Base-by-base conservation (phyloP, 1,284 basidiomycete genomes). In the Cutaneotrichosporon sp. region DNA sequence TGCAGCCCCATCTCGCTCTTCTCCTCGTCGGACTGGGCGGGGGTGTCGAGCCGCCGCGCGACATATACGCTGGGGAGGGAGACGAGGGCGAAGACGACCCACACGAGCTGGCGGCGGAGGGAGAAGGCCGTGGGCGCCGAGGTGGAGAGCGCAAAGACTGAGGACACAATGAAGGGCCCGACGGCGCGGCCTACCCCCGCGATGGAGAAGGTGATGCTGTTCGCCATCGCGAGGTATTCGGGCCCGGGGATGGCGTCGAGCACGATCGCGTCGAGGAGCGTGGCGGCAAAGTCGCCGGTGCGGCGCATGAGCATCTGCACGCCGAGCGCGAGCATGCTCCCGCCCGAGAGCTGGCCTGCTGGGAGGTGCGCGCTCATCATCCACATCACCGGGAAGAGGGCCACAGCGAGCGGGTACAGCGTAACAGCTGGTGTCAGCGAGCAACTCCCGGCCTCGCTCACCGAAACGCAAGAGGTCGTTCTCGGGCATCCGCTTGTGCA, bases 371-470 rank as follows among this genome's bases (percentile, higher is more conserved):
- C 63, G 47, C 62, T 69, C 20, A 70, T 36, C 3, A 59, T 65
- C 75, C 73, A 75, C 8, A 72, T 50, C 1, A 73, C 27, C 0
- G 75, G 75, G 53, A 73, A 74, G 43, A 77, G 67, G 1, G 67
- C 8, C 0, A 70, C 68, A 0, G 68, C 70, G 1, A 67, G 13
- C 1, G 72, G 69, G 46, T 77, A 75, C 14, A 67, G 62, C 9
- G 61, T 3, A 3, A 77, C 66, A 52, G 69, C 72, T 73, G 62
- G 22, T 18, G 24, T 52, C 29, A 52, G 42, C n/a, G 5, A n/a
- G 38, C 8, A 24, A 11, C 10, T 7, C 1, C 6, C 31, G 11
- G 3, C 16, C n/a, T n/a, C 10, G 64, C 68, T 52, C 54, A 72
- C 72, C 67, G 2, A 70, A 10, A 0, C 54, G 46, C 8, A 75